Evolutionary conservation across 2,329 filamentous ascomycete species (phyloP), one percentile per base, ranked within the genome.

Genomic region (Fusarium nanum): DNA sequence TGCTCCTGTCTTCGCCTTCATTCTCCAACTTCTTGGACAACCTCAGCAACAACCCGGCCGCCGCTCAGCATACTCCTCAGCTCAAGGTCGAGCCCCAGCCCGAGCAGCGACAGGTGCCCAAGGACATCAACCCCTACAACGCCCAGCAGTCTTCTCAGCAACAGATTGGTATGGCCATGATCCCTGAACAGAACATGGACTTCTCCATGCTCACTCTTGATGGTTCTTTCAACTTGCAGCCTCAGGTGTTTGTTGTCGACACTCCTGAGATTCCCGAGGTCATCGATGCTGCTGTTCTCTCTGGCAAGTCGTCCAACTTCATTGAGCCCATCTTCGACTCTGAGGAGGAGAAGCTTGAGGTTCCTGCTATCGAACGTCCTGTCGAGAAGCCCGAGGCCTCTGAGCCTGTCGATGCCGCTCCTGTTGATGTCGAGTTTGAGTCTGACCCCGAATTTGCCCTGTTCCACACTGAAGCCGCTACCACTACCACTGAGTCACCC

Each of bases 11-110:
- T 7, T 95, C 93, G 9, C 87, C 93, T 16, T 91, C 93, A 9
- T 97, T 98, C 81, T 93, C 88, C 70, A 91, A 88, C 82, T 94
- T 93, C 78, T 86, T 98, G 46, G 89, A 92, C 74, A 87, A 90
- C 54, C 85, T 93, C 40, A 91, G 88, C 79, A 81, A 84, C 71
- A 90, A 89, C 76, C 86, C 88, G 18, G 73, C 84, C 16, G 76
- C 82, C 11, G 57, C 81, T n/a, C 78, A 80, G 40, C 80, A 84
- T 57, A 74, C 77, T 56, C 65, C 80, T 25, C 76, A 78, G 32
- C 73, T 82, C 66, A 82, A 82, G 75, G 65, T 76, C 5, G 77
- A 83, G 70, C 80, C 83, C 56, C 78, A 82, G 59, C 78, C 82
- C 22, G 82, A 85, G 56, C 82, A 84, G 64, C 82, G 82, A 27